phyloP scores from a whole-genome alignment of 2,329 filamentous ascomycete species.

The Fusarium heterosporum region DNA sequence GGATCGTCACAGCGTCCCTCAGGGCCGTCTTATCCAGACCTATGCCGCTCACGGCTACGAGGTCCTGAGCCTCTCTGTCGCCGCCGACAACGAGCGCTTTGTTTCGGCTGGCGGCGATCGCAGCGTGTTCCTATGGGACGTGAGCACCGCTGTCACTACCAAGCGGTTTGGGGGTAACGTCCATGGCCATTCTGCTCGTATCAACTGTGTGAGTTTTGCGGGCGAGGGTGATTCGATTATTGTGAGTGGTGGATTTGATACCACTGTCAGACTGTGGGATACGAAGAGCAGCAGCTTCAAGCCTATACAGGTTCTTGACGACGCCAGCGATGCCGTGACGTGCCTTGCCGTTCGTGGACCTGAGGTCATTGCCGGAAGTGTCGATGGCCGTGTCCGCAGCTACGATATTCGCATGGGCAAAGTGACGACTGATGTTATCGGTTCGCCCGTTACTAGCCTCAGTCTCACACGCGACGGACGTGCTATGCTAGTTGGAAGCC shows the following conservation, averaged over 20 bases:
- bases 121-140: conserved; percentile 94
- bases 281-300: conserved; percentile 64
- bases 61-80: conserved; percentile 83
- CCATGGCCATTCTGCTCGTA: conserved; percentile 74
- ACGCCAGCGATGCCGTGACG: conserved; percentile 77
- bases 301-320: conserved; percentile 77
- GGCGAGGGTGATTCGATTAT: conserved; percentile 80
- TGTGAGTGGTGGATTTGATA: conserved; percentile 79
- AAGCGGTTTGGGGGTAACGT: conserved; percentile 75
- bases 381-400: conserved; percentile 82
- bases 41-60: conserved; percentile 94
- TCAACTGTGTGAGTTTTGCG: conserved; percentile 84
- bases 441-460: conserved; percentile 79
- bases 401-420: conserved; percentile 87
- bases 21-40: conserved; percentile 80
- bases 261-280: conserved; percentile 83
- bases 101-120: conserved; percentile 91
- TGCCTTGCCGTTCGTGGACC: conserved; percentile 60
- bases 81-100: conserved; percentile 83
- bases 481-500: conserved; percentile 76
- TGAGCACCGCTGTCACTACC: conserved; percentile 80
- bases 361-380: conserved; percentile 79
- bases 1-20: conserved; percentile 51
- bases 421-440: conserved; percentile 76
- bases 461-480: conserved; percentile 77